Base-by-base conservation (phyloP, 2,329 filamentous ascomycete genomes). In the Myriosclerotinia scirpicola region DNA sequence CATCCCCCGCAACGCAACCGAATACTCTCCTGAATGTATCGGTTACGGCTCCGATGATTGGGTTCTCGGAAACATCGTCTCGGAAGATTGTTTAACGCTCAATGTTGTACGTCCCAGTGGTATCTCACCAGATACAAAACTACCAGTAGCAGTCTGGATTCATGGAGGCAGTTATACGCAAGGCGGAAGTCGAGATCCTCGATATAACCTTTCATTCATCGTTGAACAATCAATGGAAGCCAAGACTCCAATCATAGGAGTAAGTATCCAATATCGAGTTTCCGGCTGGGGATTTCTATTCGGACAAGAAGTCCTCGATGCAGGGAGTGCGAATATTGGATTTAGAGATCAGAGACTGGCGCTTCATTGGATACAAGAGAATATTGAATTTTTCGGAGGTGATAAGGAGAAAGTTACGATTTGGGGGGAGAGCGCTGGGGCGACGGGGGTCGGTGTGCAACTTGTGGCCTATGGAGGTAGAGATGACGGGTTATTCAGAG, bases 191-290 rank as follows among this genome's bases (percentile, higher is more conserved):
- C 69, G 72, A 15, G 80, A 83, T 65, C 74, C 79, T 17, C 78
- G 84, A 36, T 88, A 88, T 73, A 88, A 88, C 69, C 77, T 87
- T 60, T 83, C 82, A 12, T 84, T 81, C 67, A 82, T 87, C 54
- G 81, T 88, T 1, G 69, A 79, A 22, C 78, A 81, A 54, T 78
- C 80, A 0, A 76, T 79, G 5, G 68, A 74, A 9, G 79, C 80
- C 14, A 74, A 76, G 66, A 79, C 79, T 67, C 80, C 79, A 2
- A 78, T 83, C 61, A 80, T 83, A 50, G 80, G 74, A 0, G 78
- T 83, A 6, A 78, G 76, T 9, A 72, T 83, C 52, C 81, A 82
- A 64, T 83, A 83, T 64, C 77, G 81, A 22, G 73, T 81, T 9
- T 77, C 76, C 17, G 77, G 77, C 14, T 83, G 79, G 75, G 81